phyloP scores from a whole-genome alignment of 768 basidiomycete species.

The Mycena pura region DNA sequence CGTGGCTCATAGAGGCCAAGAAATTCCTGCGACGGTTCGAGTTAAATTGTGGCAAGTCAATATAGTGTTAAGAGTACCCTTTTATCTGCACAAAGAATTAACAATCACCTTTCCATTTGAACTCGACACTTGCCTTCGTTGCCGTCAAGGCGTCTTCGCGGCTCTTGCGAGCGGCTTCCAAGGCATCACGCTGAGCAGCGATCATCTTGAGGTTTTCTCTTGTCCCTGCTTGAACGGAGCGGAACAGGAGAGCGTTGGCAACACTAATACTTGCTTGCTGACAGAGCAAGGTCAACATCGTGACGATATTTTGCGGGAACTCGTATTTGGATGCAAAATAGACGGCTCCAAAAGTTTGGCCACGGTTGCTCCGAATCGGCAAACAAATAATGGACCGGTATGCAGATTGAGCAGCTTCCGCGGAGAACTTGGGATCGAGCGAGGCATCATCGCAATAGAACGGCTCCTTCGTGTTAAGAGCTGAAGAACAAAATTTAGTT shows the following conservation, averaged over 20 bases:
- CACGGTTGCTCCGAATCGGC: constrained; percentile 76
- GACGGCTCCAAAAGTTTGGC: constrained; percentile 76
- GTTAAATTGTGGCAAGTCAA: background rate
- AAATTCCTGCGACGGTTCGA: constrained; percentile 60
- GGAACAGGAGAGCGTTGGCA: constrained; percentile 75
- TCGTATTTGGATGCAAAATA: constrained; percentile 72
- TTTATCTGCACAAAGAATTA: constrained; percentile 58
- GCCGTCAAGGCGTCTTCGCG: constrained; percentile 77
- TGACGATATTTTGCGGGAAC: constrained; percentile 66
- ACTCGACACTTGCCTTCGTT: constrained; percentile 57
- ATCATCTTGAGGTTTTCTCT: constrained; percentile 82
- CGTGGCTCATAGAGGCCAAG: constrained; percentile 79
- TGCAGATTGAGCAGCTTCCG: constrained; percentile 67
- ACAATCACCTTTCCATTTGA: background rate
- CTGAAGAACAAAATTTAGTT: constrained; percentile 39
- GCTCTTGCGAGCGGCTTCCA: constrained; percentile 73
- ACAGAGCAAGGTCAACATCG: constrained; percentile 67
- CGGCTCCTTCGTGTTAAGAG: constrained; percentile 69
- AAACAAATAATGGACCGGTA: constrained; percentile 71
- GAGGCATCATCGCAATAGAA: constrained; percentile 67
- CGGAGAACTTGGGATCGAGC: constrained; percentile 69
- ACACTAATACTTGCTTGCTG: constrained; percentile 82
- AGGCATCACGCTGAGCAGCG: constrained; percentile 68
- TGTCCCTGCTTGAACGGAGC: constrained; percentile 76
- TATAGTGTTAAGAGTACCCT: constrained; percentile 22